phyloP scores from a whole-genome alignment of 1,284 basidiomycete species.

The Pseudomicrostroma phylloplanum region DNA sequence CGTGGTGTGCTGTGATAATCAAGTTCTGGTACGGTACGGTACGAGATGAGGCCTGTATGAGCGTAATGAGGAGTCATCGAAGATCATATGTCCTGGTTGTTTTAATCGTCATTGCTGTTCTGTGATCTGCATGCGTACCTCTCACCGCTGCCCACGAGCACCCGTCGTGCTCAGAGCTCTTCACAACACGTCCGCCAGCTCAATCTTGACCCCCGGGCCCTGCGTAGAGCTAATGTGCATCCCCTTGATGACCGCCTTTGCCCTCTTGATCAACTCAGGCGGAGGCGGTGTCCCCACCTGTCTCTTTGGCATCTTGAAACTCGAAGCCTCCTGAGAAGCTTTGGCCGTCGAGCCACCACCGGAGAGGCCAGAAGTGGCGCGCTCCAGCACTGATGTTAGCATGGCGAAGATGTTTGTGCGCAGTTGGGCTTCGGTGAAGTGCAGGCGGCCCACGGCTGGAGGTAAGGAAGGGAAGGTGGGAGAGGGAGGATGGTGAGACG shows the following conservation, averaged over 20 bases:
- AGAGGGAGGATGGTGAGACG: not conserved
- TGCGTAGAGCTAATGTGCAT: slow-evolving; percentile 76
- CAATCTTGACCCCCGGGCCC: slow-evolving; percentile 72
- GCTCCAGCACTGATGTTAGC: slow-evolving; percentile 61
- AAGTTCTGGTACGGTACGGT: not conserved
- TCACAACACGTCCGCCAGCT: slow-evolving; percentile 29
- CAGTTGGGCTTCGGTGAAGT: slow-evolving; percentile 68
- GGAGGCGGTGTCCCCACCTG: not conserved
- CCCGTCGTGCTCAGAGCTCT: too few relatives aligned
- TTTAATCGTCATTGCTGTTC: too few relatives aligned
- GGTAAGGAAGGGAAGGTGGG: not conserved
- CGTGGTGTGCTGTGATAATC: slow-evolving; percentile 1
- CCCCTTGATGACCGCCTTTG: slow-evolving; percentile 51
- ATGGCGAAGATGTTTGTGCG: slow-evolving; percentile 74
- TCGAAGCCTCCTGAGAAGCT: not conserved
- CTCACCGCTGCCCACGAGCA: too few relatives aligned
- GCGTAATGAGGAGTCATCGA: too few relatives aligned
- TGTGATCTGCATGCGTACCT: too few relatives aligned
- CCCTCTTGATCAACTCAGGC: slow-evolving; percentile 12
- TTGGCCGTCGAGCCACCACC: not conserved
- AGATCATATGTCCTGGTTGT: too few relatives aligned
- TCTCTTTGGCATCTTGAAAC: slow-evolving; percentile 4
- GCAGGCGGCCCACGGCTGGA: slow-evolving; percentile 54
- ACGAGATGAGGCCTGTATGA: too few relatives aligned
- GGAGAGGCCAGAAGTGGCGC: slow-evolving; percentile 1